These are phyloP conservation scores for Phytophthora constricta DNA, from an alignment of 352 stramenopile genomes.

Conservation along the genomic window DNA sequence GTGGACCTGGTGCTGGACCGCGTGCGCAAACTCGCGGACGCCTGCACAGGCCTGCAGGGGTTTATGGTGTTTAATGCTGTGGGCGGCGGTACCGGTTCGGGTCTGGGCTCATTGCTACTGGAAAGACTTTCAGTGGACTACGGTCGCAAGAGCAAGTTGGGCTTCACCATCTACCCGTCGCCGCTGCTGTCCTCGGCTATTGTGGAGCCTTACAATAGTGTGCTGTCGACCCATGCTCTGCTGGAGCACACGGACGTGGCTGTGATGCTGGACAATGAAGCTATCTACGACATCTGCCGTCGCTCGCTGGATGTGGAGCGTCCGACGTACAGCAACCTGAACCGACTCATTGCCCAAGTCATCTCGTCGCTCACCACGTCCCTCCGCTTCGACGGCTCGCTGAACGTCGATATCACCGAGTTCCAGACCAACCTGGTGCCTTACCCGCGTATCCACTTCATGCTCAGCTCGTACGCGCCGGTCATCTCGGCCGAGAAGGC, in stretches of 20 bases:
- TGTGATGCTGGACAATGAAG: constrained; percentile 97
- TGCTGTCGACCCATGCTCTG: constrained; percentile 95
- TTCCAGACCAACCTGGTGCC: constrained; percentile 98
- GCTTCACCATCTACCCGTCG: constrained; percentile 97
- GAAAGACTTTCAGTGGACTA: constrained; percentile 97
- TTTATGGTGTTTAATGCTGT: constrained; percentile 98
- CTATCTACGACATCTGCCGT: constrained; percentile 95
- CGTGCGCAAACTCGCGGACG: constrained; percentile 97
- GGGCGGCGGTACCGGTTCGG: constrained; percentile 96
- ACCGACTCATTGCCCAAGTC: constrained; percentile 96
- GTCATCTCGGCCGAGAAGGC: constrained; percentile 96
- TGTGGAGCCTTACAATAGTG: constrained; percentile 98
- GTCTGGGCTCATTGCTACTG: constrained; percentile 96
- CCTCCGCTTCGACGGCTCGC: constrained; percentile 95
- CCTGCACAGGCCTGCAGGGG: constrained; percentile 96
- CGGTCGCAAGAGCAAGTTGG: constrained; percentile 97
- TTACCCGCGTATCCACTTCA: constrained; percentile 98
- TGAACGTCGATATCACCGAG: constrained; percentile 98
- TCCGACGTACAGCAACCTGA: constrained; percentile 97
- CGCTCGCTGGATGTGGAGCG: constrained; percentile 95
- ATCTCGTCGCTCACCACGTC: constrained; percentile 97
- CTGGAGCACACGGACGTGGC: constrained; percentile 97
- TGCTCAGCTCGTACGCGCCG: constrained; percentile 96
- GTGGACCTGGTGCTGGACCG: constrained; percentile 97
- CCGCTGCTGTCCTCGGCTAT: constrained; percentile 96